Percentiles rank a stretch among this genome's conserved stretches.
phyloP scores from a whole-genome alignment of 2,329 filamentous ascomycete species.

The Talaromyces sp. region DNA sequence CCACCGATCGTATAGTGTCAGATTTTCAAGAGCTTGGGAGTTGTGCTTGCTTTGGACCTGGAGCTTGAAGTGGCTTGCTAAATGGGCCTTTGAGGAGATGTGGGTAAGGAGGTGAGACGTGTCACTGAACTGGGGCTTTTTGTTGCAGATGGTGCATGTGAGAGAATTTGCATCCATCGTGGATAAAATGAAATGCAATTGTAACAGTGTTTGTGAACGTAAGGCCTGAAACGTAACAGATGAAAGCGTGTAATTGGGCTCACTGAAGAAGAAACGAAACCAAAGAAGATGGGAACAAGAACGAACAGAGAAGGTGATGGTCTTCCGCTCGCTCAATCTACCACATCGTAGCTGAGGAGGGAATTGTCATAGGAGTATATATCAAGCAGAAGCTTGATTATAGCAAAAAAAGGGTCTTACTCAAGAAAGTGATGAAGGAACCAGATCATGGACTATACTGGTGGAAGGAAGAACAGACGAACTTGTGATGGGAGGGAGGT shows the following conservation, averaged over 20 bases:
- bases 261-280: slow-evolving; percentile 22
- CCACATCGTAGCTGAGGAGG: slow-evolving; percentile 5
- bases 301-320: slow-evolving; percentile 20
- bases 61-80: slow-evolving; percentile 78
- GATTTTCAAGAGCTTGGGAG: slow-evolving; percentile 56
- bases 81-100: slow-evolving; percentile 86
- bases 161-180: slow-evolving; percentile 59
- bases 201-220: not conserved
- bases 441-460: not conserved
- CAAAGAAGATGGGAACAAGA: slow-evolving; percentile 26
- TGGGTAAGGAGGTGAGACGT: slow-evolving; percentile 90
- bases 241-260: not conserved
- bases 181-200: slow-evolving; percentile 10
- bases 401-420: slow-evolving; percentile 4
- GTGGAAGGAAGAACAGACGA: slow-evolving; percentile 3
- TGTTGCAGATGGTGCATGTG: slow-evolving; percentile 78
- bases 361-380: not conserved
- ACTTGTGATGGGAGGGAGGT: slow-evolving; percentile 3
- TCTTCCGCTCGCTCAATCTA: slow-evolving; percentile 15
- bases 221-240: not conserved
- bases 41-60: slow-evolving; percentile 70
- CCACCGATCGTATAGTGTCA: slow-evolving; percentile 74
- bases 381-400: slow-evolving; percentile 18
- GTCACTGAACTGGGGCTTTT: slow-evolving; percentile 78
- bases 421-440: not conserved